These are phyloP conservation scores for Incumbomyces delicatus DNA, from an alignment of 2,329 filamentous ascomycete genomes.

Conservation along the genomic window DNA sequence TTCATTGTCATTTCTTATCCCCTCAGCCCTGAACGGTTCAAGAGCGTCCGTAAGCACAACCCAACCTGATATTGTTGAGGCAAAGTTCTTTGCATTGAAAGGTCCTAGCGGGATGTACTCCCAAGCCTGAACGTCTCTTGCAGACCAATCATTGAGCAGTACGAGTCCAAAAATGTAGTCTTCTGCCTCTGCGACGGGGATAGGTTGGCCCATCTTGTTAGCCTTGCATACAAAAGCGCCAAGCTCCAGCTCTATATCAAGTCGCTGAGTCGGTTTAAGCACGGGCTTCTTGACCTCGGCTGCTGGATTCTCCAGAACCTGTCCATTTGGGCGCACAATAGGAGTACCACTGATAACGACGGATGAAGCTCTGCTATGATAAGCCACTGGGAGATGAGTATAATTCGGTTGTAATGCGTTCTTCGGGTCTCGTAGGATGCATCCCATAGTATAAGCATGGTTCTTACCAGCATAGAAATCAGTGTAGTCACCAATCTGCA, in stretches of 20 bases:
- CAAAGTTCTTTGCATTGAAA: slow-evolving; percentile 50
- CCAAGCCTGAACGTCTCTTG: slow-evolving; percentile 72
- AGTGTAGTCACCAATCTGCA: slow-evolving; percentile 73
- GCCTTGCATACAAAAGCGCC: slow-evolving; percentile 61
- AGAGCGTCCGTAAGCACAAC: slow-evolving; percentile 67
- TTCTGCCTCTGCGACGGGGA: slow-evolving; percentile 55
- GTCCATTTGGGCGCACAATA: slow-evolving; percentile 63
- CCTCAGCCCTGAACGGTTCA: slow-evolving; percentile 52
- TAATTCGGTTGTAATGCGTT: slow-evolving; percentile 75
- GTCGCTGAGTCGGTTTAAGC: slow-evolving; percentile 53
- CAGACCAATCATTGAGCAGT: slow-evolving; percentile 80
- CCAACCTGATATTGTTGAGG: slow-evolving; percentile 68
- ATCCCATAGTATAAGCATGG: slow-evolving; percentile 61
- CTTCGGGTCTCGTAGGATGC: slow-evolving; percentile 59
- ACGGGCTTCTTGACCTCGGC: slow-evolving; percentile 53
- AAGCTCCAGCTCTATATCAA: slow-evolving; percentile 75
- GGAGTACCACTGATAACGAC: slow-evolving; percentile 47
- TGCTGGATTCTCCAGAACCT: slow-evolving; percentile 57
- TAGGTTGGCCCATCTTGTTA: slow-evolving; percentile 55
- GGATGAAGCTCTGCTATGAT: slow-evolving; percentile 59
- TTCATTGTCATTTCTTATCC: slow-evolving; percentile 45
- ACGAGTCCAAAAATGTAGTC: slow-evolving; percentile 70
- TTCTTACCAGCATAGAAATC: slow-evolving; percentile 77
- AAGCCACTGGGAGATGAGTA: slow-evolving; percentile 68
- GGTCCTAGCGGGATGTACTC: slow-evolving; percentile 75